Evolutionary conservation across 257 asterid species (phyloP).

Genomic region (Gentiana dahurica): DNA sequence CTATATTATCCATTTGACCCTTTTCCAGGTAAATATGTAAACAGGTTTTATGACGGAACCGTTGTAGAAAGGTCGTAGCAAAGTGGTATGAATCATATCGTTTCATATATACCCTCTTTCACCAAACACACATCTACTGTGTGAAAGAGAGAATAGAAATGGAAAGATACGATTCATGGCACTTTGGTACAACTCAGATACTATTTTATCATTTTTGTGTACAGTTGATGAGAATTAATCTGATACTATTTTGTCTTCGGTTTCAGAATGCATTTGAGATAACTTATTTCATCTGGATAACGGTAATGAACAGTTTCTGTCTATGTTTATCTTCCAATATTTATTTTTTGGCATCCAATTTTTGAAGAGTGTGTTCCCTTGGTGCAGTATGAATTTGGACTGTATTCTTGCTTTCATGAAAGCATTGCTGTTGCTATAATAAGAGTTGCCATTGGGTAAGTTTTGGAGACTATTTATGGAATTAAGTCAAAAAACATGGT

Average conservation of each 20-base stretch:
- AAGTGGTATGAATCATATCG: too few species aligned
- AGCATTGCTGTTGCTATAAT: constrained; percentile 40
- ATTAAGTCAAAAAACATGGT: not conserved
- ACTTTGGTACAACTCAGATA: too few species aligned
- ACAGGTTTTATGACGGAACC: too few species aligned
- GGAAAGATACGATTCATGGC: too few species aligned
- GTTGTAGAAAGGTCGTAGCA: too few species aligned
- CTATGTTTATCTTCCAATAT: not conserved
- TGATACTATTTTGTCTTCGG: constrained; percentile 5
- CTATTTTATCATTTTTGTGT: too few species aligned
- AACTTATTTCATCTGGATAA: constrained; percentile 80
- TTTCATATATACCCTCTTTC: too few species aligned
- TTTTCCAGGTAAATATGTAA: constrained; percentile 53
- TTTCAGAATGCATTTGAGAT: constrained; percentile 93
- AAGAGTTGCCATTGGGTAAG: constrained; percentile 81
- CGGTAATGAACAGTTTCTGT: constrained; percentile 32
- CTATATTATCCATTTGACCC: constrained; percentile 64
- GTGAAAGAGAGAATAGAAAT: too few species aligned
- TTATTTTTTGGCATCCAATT: not conserved
- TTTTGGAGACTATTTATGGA: not conserved
- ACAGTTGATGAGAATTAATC: not conserved
- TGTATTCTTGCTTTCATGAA: constrained; percentile 74
- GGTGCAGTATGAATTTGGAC: constrained; percentile 89
- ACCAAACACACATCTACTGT: too few species aligned
- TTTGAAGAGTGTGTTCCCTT: not conserved